phyloP scores from a whole-genome alignment of 768 basidiomycete genomes.

The Suillus brevipes region DNA sequence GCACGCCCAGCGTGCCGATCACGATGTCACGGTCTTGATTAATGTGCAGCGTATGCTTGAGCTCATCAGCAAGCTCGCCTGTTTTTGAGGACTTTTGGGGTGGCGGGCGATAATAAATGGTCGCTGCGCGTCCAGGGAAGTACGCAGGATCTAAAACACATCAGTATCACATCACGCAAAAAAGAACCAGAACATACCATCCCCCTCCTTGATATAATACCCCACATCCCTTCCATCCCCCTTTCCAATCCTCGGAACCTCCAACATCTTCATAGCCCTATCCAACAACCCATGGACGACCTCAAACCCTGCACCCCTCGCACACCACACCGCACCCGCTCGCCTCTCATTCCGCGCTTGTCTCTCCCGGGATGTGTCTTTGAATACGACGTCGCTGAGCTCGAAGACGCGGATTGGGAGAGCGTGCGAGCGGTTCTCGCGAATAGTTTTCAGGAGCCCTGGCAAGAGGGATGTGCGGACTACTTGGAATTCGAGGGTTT shows the following conservation, averaged over 20 bases:
- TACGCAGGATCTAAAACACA: slow-evolving; percentile 75
- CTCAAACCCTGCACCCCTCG: slow-evolving; percentile 96
- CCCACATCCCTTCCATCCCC: slow-evolving; percentile 64
- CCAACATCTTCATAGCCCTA: slow-evolving; percentile 93
- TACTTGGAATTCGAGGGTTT: slow-evolving; percentile 96
- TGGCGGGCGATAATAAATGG: slow-evolving; percentile 79
- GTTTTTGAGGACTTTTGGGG: neutral
- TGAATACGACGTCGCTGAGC: slow-evolving; percentile 88
- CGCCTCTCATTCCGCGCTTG: slow-evolving; percentile 87
- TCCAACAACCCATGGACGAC: slow-evolving; percentile 94
- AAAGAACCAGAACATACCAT: slow-evolving; percentile 52
- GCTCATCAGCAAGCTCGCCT: slow-evolving; percentile 36
- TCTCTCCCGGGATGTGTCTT: slow-evolving; percentile 74
- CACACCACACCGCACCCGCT: slow-evolving; percentile 92
- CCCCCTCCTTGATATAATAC: slow-evolving; percentile 88
- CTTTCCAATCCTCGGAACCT: slow-evolving; percentile 75
- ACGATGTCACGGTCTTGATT: slow-evolving; percentile 52
- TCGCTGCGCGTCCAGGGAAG: slow-evolving; percentile 94
- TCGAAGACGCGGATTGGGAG: slow-evolving; percentile 95
- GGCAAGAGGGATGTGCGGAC: slow-evolving; percentile 95
- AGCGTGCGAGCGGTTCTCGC: slow-evolving; percentile 93
- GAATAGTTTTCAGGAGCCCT: slow-evolving; percentile 93
- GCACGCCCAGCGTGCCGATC: slow-evolving; percentile 89
- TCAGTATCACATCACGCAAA: neutral
- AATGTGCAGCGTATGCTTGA: slow-evolving; percentile 45